Conservation (phyloP, 192 early-diverging fungal genomes). For the Coemansia sp. region DNA sequence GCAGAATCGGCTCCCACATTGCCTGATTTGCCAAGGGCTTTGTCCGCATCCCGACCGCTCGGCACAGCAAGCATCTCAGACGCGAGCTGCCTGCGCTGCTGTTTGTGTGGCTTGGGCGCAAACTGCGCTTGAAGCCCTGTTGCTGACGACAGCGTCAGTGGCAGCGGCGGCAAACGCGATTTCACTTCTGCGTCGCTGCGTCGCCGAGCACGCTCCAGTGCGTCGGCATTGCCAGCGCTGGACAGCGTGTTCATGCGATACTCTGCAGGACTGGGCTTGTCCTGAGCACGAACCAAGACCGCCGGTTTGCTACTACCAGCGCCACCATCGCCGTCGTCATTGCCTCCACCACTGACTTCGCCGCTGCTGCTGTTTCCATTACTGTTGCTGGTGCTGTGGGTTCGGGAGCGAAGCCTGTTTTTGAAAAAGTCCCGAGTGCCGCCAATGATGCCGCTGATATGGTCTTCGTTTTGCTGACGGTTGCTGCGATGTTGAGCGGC, state of each 20-base stretch:
- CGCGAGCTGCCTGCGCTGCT: neutral
- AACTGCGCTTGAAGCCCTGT: constrained; percentile 25
- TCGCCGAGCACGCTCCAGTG: constrained; percentile 19
- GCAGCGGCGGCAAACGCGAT: constrained; percentile 22
- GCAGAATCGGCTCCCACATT: neutral
- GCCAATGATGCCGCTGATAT: constrained; percentile 27
- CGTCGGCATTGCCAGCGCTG: neutral
- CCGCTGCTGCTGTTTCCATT: neutral
- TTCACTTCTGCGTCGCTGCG: constrained; percentile 51
- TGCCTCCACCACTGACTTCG: too few relatives aligned
- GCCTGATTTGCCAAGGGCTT: neutral
- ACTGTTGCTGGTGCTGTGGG: constrained; percentile 26
- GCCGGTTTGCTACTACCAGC: neutral
- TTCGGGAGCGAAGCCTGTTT: constrained; percentile 41
- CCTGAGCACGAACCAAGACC: neutral
- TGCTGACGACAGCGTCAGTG: constrained; percentile 9
- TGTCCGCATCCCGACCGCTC: neutral
- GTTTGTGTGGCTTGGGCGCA: neutral
- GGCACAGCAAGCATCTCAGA: neutral
- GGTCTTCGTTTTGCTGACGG: constrained; percentile 11
- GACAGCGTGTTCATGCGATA: neutral
- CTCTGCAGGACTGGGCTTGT: neutral
- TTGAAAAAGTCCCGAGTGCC: constrained; percentile 48
- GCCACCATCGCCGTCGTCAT: neutral
- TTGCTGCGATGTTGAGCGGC: constrained; percentile 15